A percentile compares a stretch with the other conserved stretches of the same genome.
Conservation (phyloP, 805 yeast genomes). For the Lipomyces orientalis region DNA sequence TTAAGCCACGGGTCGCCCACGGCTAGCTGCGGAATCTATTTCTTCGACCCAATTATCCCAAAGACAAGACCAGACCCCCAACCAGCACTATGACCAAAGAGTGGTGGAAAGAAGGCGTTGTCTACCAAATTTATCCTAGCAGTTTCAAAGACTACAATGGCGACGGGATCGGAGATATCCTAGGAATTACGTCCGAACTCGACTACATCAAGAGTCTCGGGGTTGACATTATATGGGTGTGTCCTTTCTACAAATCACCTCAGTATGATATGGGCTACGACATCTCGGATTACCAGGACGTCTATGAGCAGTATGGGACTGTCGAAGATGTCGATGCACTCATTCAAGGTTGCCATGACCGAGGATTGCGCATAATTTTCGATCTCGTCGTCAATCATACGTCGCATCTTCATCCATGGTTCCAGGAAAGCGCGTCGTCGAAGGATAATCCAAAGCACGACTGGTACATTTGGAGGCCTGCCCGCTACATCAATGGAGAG, state of each 20-base stretch:
- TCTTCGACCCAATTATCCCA: too few species aligned
- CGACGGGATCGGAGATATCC: slow-evolving; percentile 65
- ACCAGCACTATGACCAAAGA: too few species aligned
- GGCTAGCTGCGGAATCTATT: too few species aligned
- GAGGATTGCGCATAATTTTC: slow-evolving; percentile 58
- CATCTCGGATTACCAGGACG: slow-evolving; percentile 58
- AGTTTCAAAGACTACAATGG: slow-evolving; percentile 63
- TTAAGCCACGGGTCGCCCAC: too few species aligned
- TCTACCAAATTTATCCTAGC: slow-evolving; percentile 68
- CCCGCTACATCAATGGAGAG: slow-evolving; percentile 61
- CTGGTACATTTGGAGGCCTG: slow-evolving; percentile 66
- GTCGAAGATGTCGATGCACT: slow-evolving; percentile 58
- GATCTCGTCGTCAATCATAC: slow-evolving; percentile 67
- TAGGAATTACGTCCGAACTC: slow-evolving; percentile 57
- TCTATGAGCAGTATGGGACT: slow-evolving; percentile 60
- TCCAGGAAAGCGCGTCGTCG: slow-evolving; percentile 59
- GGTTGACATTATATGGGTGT: slow-evolving; percentile 60
- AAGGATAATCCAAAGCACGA: slow-evolving; percentile 61
- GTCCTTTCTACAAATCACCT: slow-evolving; percentile 64
- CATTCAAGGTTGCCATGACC: slow-evolving; percentile 54
- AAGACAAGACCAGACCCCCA: too few species aligned
- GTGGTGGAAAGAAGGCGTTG: slow-evolving; percentile 63
- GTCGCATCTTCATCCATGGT: slow-evolving; percentile 56
- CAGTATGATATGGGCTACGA: slow-evolving; percentile 70
- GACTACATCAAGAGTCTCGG: slow-evolving; percentile 60